Evolutionary conservation across 2,329 filamentous ascomycete genomes (phyloP), one percentile per base, ranked within the genome.

Genomic region (Botrytis fabae): DNA sequence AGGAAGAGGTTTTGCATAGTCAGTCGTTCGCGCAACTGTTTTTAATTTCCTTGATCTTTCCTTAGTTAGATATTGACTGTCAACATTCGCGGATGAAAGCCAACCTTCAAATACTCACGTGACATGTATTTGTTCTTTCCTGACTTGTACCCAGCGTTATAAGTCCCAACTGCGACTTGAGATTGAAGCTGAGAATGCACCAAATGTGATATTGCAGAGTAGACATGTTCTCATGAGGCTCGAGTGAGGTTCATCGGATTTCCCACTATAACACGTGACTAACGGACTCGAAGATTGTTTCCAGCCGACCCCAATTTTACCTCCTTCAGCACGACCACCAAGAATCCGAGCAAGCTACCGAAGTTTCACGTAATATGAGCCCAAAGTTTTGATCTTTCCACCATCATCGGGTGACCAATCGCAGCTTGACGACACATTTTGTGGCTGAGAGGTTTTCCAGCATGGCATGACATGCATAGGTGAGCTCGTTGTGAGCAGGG

Each of bases 91-190:
- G 25, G 48, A 54, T 1, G 16, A 22, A 22, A 32, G 35, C 9
- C 57, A 18, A 25, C 3, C 25, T 5, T 38, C 8, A 12, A 5
- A 10, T 1, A 18, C 18, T 48, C 63, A 48, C 28, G 44, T 65
- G 42, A 51, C 7, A 8, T 4, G 1, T 0, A 0, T 35, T 0
- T 1, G 16, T 6, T 28, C 22, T 57, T 20, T 35, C 22, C 18
- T 35, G 28, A 12, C 57, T 18, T 18, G 20, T 35, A 2, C 5
- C 18, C 9, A 22, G 8, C 0, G 16, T 28, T 60, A 22, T 20
- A n/a, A 7, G 3, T n/a, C 16, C 8, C 22, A 22, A n/a, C 25
- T n/a, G 48, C n/a, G 12, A 6, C 25, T 28, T 54, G 48, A 16
- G 16, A 54, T 16, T 54, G 48, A 28, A 54, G 12, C 16, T 63